These are phyloP conservation scores for Cupressus sempervirens DNA, from an alignment of 75 land plant genomes.

Conservation along the genomic window DNA sequence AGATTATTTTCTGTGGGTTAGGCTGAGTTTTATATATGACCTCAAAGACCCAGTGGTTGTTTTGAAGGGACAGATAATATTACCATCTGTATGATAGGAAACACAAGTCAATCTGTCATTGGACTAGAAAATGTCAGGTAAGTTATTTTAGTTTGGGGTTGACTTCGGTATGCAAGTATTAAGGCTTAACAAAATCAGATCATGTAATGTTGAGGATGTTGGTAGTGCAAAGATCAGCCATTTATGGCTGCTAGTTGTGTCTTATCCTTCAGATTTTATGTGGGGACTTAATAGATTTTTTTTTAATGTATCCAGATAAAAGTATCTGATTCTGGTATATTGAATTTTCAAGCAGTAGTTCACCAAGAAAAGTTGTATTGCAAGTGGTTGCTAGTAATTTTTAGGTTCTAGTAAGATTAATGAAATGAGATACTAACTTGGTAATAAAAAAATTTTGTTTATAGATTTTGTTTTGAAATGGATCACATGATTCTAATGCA, in stretches of 20 bases:
- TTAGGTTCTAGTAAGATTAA: background rate
- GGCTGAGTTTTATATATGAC: background rate
- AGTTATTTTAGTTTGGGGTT: background rate
- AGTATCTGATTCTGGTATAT: background rate
- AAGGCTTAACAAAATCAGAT: background rate
- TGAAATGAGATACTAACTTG: background rate
- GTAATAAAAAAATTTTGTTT: background rate
- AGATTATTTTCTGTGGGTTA: background rate
- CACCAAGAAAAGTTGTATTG: background rate
- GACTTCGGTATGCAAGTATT: background rate
- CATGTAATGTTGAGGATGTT: background rate
- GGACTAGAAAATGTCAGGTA: background rate
- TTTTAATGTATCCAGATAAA: background rate
- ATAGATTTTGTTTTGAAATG: background rate
- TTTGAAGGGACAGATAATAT: background rate
- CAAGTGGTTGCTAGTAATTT: background rate
- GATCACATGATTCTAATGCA: background rate
- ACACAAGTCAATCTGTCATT: background rate
- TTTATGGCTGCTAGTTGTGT: background rate
- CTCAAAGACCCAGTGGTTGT: background rate
- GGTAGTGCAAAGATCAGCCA: background rate
- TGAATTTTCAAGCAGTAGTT: background rate
- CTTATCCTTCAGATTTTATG: background rate
- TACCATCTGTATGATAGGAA: background rate
- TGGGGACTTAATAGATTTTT: background rate